Evolutionary conservation across 495 filamentous ascomycete genomes (phyloP), one percentile per base, ranked within the genome.

Genomic region (Beverwykella pulmonaria): DNA sequence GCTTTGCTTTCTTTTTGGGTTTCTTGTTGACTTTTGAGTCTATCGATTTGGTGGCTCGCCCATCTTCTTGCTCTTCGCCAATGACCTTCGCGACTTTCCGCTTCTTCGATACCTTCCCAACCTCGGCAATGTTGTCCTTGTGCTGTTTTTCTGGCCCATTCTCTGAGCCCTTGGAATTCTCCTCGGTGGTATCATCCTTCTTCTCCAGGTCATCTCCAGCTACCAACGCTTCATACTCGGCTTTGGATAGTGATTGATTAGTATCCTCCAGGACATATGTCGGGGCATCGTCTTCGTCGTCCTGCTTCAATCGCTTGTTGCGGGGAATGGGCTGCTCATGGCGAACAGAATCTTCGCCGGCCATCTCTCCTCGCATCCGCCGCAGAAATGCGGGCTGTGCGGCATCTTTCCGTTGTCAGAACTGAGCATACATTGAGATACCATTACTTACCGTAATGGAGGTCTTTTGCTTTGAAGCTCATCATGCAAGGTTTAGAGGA

Each of bases 201-300:
- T 55, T 32, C 20, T 71, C 26, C 7, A 55, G 34, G 15, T 66
- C 58, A 46, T 75, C 70, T 27, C 63, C 69, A 7, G 57, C 59
- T 15, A 66, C 41, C 59, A 82, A 67, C 2, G 78, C 74, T 26
- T 80, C 75, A 53, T 79, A 79, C 52, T 82, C 79, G 26, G 71
- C 75, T 68, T 74, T 77, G 17, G 76, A 74, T 23, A 83, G 61
- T 1, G 74, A 75, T 41, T 79, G 69, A 26, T 77, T 78, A 58
- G 69, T 77, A 30, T 79, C 81, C 41, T 82, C 81, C 19, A 81
- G 58, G n/a, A 83, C 78, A 60, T 81, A 82, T 0, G 80, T 75
- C 25, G 79, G 80, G n/a, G 71, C 81, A 63, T 81, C 79, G 2
- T 80, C 77, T 0, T 78, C 77, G 44, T 80, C 75, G 6, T 76